A percentile compares a stretch with the other conserved stretches of the same genome.
Evolutionary conservation across 2,329 filamentous ascomycete species (phyloP).

Genomic region (Aspergillus sojae): DNA sequence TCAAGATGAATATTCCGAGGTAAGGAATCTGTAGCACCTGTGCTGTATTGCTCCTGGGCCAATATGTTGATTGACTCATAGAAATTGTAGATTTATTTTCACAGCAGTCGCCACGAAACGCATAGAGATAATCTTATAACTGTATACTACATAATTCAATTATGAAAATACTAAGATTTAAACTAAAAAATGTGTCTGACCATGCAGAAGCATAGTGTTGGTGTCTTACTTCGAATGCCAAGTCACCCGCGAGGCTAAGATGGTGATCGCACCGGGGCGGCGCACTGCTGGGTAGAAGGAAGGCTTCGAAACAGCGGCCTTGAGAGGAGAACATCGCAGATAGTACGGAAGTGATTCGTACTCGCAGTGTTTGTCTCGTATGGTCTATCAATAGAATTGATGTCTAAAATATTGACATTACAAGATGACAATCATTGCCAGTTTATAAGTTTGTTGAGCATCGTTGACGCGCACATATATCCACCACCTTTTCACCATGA

Average conservation of each 20-base stretch:
- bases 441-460: neutral
- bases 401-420: too few relatives aligned
- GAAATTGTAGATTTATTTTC: neutral
- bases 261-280: neutral
- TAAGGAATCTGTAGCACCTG: neutral
- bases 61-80: neutral
- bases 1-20: neutral
- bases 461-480: neutral
- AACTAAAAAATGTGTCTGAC: neutral
- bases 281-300: neutral
- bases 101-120: neutral
- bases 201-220: neutral
- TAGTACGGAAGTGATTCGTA: neutral
- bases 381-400: too few relatives aligned
- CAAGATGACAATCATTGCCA: neutral
- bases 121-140: neutral
- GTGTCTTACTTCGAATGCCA: neutral
- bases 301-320: neutral
- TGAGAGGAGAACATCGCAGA: neutral
- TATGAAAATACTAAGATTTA: neutral
- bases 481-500: neutral
- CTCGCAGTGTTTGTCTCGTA: neutral
- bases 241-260: conserved; percentile 1
- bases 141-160: neutral
- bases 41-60: neutral